Evolutionary conservation across 805 yeast species (phyloP), one percentile per base, ranked within the genome.

Genomic region (Kazachstania bromeliacearum): DNA sequence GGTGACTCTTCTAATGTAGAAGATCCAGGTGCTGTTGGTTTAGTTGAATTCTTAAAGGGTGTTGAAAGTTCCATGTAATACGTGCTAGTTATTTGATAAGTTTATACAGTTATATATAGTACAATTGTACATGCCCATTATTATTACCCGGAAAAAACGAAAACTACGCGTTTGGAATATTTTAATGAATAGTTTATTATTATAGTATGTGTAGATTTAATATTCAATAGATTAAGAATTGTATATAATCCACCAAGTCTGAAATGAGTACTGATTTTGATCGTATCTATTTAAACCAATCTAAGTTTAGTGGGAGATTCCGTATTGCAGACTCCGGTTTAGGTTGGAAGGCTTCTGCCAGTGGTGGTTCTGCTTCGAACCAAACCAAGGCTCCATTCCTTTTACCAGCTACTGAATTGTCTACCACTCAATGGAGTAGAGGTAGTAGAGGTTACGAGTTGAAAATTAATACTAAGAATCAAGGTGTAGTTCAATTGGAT

Each of bases 281-380:
- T 55, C 78, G 80, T 57, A 85, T 92, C 45, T 88, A 85, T 57
- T 67, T 85, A 57, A 88, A 92, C 60, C 95, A 83, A 59, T 83
- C 95, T 37, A 77, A 77, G 48, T 67, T 71, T 27, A 73, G 75
- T 32, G 99, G 99, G 17, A 79, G 94, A 49, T 79, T 89, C 71
- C 85, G 98, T 63, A 75, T 92, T 44, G 95, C 96, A 10, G 92
- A 83, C 44, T 78, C 94, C n/a, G 99, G 99, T 34, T 70, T 92
- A 20, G 99, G 99, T 32, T 92, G 99, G 99, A 89, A 89, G 55
- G 79, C 79, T 0, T 50, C 66, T 4, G 48, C 57, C 12, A 51
- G 54, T 39, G 62, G 62, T 34, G 63, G 62, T 21, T 64, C 77
- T 2, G 63, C 71, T 28, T 60, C 70, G 17, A 15, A 25, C 17